A percentile compares a stretch with the other conserved stretches of the same genome.
These are phyloP conservation scores for Mortierella alpina DNA, from an alignment of 192 early-diverging fungal species.

Conservation along the genomic window DNA sequence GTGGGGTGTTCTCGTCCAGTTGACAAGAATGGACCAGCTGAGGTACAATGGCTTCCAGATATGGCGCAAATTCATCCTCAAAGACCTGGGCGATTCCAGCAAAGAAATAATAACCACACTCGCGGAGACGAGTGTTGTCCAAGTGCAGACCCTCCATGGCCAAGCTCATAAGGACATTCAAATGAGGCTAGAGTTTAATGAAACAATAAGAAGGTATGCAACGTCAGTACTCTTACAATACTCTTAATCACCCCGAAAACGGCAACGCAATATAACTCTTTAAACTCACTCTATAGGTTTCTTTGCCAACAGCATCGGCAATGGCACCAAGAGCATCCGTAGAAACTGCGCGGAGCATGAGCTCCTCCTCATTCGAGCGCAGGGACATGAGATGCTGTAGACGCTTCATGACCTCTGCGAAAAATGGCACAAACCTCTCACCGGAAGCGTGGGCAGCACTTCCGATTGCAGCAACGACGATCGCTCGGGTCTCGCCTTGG, in stretches of 20 bases:
- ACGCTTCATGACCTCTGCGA: constrained; percentile 74
- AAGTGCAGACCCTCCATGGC: constrained; percentile 83
- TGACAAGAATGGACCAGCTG: constrained; percentile 82
- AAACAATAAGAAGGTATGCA: not conserved
- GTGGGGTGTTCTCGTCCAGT: constrained; percentile 70
- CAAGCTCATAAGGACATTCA: constrained; percentile 79
- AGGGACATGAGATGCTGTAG: constrained; percentile 79
- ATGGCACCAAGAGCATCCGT: constrained; percentile 88
- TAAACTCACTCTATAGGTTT: constrained; percentile 69
- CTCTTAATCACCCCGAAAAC: too few species aligned
- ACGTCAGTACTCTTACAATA: not conserved
- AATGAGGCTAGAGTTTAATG: constrained; percentile 60
- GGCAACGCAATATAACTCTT: too few species aligned
- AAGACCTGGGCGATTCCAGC: constrained; percentile 85
- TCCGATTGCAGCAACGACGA: constrained; percentile 87
- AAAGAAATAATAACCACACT: constrained; percentile 91
- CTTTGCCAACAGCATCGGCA: constrained; percentile 88
- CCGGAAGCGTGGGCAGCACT: constrained; percentile 89
- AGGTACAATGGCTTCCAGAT: constrained; percentile 81
- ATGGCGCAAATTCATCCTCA: constrained; percentile 85
- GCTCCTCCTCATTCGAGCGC: constrained; percentile 73
- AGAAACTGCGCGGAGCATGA: constrained; percentile 85
- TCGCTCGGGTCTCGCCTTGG: constrained; percentile 75
- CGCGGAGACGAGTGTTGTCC: constrained; percentile 78
- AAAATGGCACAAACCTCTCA: constrained; percentile 78